Evolutionary conservation across 1,139 yeast genomes (phyloP), one percentile per base, ranked within the genome.

Genomic region (Citeromyces hawaiiensis): DNA sequence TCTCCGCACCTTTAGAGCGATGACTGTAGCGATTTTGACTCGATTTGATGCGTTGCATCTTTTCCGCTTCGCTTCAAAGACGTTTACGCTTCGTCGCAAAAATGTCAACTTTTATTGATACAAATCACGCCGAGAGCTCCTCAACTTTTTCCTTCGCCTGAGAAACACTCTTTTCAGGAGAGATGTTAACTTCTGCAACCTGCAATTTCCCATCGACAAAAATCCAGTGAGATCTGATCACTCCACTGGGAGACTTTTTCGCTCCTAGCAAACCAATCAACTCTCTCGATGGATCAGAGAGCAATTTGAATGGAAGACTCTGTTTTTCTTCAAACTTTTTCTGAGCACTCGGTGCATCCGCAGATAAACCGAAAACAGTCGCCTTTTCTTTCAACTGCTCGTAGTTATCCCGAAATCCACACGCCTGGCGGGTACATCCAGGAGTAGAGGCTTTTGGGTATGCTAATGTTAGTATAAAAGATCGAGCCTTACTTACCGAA

Each of bases 381-480:
- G 80, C 74, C 39, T 70, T 64, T 18, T 64, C 58, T 36, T 64
- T 59, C 49, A 85, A 71, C 37, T 70, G 69, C 10, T 69, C 65
- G 54, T 63, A 77, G 49, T 73, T 73, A 48, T 73, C 78, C 51
- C 91, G 77, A 58, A 83, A 91, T 0, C 96, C 96, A 57, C 83
- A 72, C 2, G 87, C 96, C 61, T 91, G 98, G 52, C 87, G 72
- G 1, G 93, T 87, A 59, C 97, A 88, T 2, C 97, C 97, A 1
- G 96, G 96, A 0, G 98, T 91, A 30, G 82, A 77, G 0, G 97
- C 98, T 53, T 72, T 82, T 40, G 98, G 97, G 54, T 87, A 91
- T 13, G 95, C 73, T 38, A 42, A 23, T 3, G 36, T 14, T 15
- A 13, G 14, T 40, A 27, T 49, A 9, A 14, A 18, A 15, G 19